These are phyloP conservation scores for Rhizopus arrhizus DNA, from an alignment of 371 early-diverging fungal species.

Conservation along the genomic window DNA sequence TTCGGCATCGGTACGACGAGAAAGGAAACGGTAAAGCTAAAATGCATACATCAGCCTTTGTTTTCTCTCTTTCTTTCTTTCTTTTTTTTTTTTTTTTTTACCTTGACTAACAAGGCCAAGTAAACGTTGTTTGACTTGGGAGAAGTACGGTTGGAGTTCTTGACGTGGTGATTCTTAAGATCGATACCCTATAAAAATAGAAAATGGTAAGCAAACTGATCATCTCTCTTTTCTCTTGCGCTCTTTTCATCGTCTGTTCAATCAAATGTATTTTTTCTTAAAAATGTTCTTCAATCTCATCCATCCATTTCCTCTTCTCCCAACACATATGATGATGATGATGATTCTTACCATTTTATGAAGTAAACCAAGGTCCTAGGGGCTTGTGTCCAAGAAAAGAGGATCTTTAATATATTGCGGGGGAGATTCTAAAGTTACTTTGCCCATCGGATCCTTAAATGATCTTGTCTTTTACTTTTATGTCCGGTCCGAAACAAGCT, in stretches of 20 bases:
- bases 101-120: slow-evolving; percentile 94
- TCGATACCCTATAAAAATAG: slow-evolving; percentile 89
- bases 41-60: neutral
- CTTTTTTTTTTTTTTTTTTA: slow-evolving; percentile 30
- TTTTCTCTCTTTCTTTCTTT: neutral
- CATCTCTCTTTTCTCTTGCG: neutral
- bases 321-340: neutral
- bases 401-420: neutral
- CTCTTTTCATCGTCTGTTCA: neutral
- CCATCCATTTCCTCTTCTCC: neutral
- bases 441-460: too few relatives aligned
- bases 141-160: slow-evolving; percentile 84
- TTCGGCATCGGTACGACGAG: slow-evolving; percentile 95
- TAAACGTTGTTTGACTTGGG: slow-evolving; percentile 94
- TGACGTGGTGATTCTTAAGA: slow-evolving; percentile 93
- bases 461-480: too few relatives aligned
- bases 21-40: slow-evolving; percentile 97
- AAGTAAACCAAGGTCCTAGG: slow-evolving; percentile 2
- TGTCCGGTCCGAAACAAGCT: neutral
- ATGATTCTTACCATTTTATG: neutral
- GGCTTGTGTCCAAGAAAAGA: slow-evolving; percentile 5
- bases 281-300: neutral
- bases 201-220: neutral
- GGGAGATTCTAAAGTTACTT: too few relatives aligned
- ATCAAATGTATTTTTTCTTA: neutral